Base-by-base conservation (phyloP, 257 asterid genomes). In the Mentha longifolia region DNA sequence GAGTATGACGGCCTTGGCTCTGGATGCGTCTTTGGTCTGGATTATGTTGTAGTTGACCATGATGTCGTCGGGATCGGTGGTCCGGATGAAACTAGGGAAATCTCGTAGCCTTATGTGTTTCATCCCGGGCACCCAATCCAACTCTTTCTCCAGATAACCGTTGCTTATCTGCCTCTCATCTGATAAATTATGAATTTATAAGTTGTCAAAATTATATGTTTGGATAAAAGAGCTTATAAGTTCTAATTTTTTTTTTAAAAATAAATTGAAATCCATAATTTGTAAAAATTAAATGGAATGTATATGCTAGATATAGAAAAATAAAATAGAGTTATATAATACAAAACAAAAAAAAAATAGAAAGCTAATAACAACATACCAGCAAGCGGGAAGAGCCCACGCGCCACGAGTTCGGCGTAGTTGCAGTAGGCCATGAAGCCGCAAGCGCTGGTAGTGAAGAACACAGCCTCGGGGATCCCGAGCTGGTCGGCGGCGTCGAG, bases 51-150 rank as follows among this genome's bases (percentile, higher is more conserved):
- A 81, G 69, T 83, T 75, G 3, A 88, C 78, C 92, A 86, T 86
- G 33, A 83, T 80, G 17, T 79, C 90, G 6, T 86, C 22, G 0
- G 89, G 92, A 64, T 88, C 86, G 0, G 92, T 88, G 0, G 92
- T 84, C 15, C 89, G 75, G 6, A 88, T 42, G 79, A 88, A 88
- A 45, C 84, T 81, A 6, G 95, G 92, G 57, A 88, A 82, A 58
- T 88, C 95, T 35, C 85, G 74, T 0, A 88, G 80, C 70, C 90
- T 58, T n/a, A 88, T 82, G 37, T 77, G 60, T 52, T 76, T 81
- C 92, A 85, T 88, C 64, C 95, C 92, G 0, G 90, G 77, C 1
- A 86, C 89, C 90, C 92, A 88, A 12, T 85, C 90, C 7, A 85
- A 67, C 63, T 46, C 73, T 6, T 77, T 75, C 0, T 88, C 90